A percentile compares a stretch with the other conserved stretches of the same genome.
Conservation (phyloP, 1,284 basidiomycete species). For the Cryptococcus depauperatus region DNA sequence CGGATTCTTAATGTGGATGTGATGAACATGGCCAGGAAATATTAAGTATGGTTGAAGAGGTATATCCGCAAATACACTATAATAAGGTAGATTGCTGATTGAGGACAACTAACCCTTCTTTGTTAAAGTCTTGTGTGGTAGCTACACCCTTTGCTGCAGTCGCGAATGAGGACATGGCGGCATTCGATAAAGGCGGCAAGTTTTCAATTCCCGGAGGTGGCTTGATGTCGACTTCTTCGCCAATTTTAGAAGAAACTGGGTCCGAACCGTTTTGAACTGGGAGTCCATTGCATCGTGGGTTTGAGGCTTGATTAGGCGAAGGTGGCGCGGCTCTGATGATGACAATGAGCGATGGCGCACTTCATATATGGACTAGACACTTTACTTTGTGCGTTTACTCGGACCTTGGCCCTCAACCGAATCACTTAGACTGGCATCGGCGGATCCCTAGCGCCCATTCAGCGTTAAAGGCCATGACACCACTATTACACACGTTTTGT, state of each 20-base stretch:
- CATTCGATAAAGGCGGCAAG: slow-evolving; percentile 29
- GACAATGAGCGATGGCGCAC: neutral
- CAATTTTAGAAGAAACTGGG: slow-evolving; percentile 16
- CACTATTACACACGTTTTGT: slow-evolving; percentile 23
- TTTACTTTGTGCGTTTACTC: slow-evolving; percentile 38
- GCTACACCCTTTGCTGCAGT: slow-evolving; percentile 39
- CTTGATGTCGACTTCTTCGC: slow-evolving; percentile 12
- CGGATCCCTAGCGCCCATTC: slow-evolving; percentile 6
- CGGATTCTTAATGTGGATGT: neutral
- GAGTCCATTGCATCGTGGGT: slow-evolving; percentile 7
- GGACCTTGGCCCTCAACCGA: slow-evolving; percentile 32
- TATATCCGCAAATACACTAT: no score
- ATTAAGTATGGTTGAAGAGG: neutral
- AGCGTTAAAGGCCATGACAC: neutral
- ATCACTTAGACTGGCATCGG: slow-evolving; percentile 27
- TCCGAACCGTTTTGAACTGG: slow-evolving; percentile 25
- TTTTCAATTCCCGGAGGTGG: slow-evolving; percentile 35
- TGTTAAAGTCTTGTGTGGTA: slow-evolving; percentile 13
- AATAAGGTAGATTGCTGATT: slow-evolving; percentile 4
- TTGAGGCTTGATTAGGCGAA: neutral
- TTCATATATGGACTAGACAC: neutral
- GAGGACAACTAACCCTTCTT: slow-evolving; percentile 13
- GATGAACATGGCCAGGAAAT: neutral
- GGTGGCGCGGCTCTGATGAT: neutral
- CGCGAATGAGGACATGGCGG: slow-evolving; percentile 33